A percentile compares a stretch with the other conserved stretches of the same genome.
Evolutionary conservation across 495 filamentous ascomycete species (phyloP).

Genomic region (Penicillium chermesinum): DNA sequence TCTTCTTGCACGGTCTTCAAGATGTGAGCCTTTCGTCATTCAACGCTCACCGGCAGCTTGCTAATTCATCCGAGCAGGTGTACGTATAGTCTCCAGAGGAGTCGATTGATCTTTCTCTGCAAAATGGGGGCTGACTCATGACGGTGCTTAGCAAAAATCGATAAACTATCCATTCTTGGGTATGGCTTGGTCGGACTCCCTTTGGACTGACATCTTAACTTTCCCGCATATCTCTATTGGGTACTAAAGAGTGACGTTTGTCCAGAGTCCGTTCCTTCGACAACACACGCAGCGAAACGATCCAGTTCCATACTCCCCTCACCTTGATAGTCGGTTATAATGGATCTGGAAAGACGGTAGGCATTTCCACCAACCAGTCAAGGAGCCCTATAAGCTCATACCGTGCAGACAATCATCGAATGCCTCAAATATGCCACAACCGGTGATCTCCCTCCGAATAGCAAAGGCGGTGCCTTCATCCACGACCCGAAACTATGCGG

Average conservation of each 20-base stretch:
- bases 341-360: conserved; percentile 89
- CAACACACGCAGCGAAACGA: conserved; percentile 68
- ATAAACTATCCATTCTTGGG: conserved; percentile 82
- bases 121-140: background rate
- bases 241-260: background rate
- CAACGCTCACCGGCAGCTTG: background rate
- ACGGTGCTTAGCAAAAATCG: conserved; percentile 58
- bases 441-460: conserved; percentile 88
- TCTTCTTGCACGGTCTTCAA: background rate
- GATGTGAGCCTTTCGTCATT: background rate
- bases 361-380: conserved; percentile 6
- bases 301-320: conserved; percentile 82
- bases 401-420: conserved; percentile 81
- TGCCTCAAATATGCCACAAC: conserved; percentile 98
- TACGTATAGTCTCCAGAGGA: background rate
- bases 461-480: conserved; percentile 90
- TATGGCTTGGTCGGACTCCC: conserved; percentile 27
- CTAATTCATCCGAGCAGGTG: background rate
- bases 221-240: background rate
- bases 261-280: conserved; percentile 86
- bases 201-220: background rate
- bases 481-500: conserved; percentile 90
- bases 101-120: background rate
- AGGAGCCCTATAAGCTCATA: conserved; percentile 7
- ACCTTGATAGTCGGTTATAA: conserved; percentile 96